A percentile compares a stretch with the other conserved stretches of the same genome.
These are phyloP conservation scores for Kernera saxatilis DNA, from an alignment of 345 rosid species.

Conservation along the genomic window DNA sequence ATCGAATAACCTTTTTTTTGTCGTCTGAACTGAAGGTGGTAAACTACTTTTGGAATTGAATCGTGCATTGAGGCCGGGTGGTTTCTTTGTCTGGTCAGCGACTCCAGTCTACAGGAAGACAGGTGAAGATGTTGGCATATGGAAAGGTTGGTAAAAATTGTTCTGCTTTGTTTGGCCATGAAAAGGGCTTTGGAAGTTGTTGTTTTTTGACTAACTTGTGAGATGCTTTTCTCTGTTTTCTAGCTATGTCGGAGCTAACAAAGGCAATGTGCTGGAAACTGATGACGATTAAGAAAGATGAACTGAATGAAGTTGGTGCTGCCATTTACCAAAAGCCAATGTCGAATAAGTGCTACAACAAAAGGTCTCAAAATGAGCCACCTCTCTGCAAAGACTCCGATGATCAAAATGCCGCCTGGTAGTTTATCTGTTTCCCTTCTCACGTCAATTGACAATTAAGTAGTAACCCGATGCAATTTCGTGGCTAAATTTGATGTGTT, in stretches of 20 bases:
- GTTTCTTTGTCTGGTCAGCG: constrained; percentile 95
- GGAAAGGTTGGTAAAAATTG: constrained; percentile 46
- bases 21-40: constrained; percentile 55
- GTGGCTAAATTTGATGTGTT: not conserved
- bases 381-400: constrained; percentile 62
- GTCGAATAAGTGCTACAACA: constrained; percentile 60
- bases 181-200: not conserved
- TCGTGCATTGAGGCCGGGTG: constrained; percentile 90
- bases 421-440: constrained; percentile 8
- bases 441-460: not conserved
- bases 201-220: not conserved
- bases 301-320: constrained; percentile 59
- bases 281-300: constrained; percentile 49
- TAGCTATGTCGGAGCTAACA: constrained; percentile 75
- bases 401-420: constrained; percentile 57
- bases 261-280: constrained; percentile 81
- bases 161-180: not conserved
- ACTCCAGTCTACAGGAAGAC: constrained; percentile 72
- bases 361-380: constrained; percentile 47
- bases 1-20: not conserved
- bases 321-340: constrained; percentile 83
- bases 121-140: constrained; percentile 55
- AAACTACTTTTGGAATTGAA: constrained; percentile 85
- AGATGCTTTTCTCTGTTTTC: constrained; percentile 21
- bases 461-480: not conserved